Percentiles rank a stretch among this genome's conserved stretches.
These are phyloP conservation scores for Xylaria sp. DNA, from an alignment of 2,329 filamentous ascomycete genomes.

Conservation along the genomic window DNA sequence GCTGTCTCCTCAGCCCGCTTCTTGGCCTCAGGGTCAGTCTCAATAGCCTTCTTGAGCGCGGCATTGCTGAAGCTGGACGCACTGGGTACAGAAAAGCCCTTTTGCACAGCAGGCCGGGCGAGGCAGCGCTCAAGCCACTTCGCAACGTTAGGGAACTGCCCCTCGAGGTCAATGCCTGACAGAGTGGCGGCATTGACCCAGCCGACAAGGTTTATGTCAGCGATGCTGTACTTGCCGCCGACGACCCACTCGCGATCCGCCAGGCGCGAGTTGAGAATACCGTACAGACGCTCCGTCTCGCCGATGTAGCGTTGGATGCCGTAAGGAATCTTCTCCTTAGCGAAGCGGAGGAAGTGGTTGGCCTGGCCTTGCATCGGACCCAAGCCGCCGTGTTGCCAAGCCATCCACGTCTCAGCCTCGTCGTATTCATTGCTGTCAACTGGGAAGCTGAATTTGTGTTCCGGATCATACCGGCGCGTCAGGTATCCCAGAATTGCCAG, in stretches of 20 bases:
- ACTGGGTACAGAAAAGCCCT: constrained; percentile 70
- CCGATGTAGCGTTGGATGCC: constrained; percentile 79
- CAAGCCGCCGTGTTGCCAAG: constrained; percentile 79
- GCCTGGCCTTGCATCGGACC: constrained; percentile 80
- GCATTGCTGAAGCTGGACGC: constrained; percentile 55
- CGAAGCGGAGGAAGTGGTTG: constrained; percentile 76
- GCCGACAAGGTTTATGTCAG: constrained; percentile 77
- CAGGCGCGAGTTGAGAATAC: constrained; percentile 76
- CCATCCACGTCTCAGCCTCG: constrained; percentile 69
- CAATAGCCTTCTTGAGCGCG: constrained; percentile 53
- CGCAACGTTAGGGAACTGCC: constrained; percentile 71
- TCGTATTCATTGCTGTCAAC: constrained; percentile 53
- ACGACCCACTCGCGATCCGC: constrained; percentile 61
- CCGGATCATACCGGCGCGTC: constrained; percentile 75
- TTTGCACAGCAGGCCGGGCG: constrained; percentile 69
- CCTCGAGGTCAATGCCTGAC: constrained; percentile 68
- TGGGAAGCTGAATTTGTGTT: constrained; percentile 73
- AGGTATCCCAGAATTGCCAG: constrained; percentile 80
- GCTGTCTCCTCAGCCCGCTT: constrained; percentile 54
- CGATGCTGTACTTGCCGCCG: constrained; percentile 72
- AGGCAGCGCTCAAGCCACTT: constrained; percentile 74
- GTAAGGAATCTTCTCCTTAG: constrained; percentile 76
- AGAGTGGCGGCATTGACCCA: constrained; percentile 72
- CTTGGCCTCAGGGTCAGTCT: constrained; percentile 60
- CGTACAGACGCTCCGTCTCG: constrained; percentile 79